phyloP scores from a whole-genome alignment of 495 filamentous ascomycete genomes.

The Bryoglossum gracile region DNA sequence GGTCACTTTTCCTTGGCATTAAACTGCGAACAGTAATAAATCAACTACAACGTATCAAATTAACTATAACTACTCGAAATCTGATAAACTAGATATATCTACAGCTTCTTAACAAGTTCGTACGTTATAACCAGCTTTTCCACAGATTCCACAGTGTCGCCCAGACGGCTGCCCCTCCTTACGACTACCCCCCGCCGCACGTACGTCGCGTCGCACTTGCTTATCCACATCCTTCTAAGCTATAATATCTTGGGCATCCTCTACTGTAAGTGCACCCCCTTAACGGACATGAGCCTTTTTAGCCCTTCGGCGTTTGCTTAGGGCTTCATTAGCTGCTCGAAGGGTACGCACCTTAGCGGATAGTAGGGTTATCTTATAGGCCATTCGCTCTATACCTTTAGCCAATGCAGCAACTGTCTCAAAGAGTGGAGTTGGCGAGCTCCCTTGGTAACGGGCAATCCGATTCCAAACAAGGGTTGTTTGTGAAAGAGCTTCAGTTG shows the following conservation, averaged over 20 bases:
- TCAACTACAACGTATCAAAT: neutral
- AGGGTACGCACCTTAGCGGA: constrained; percentile 11
- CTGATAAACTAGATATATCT: too few species aligned
- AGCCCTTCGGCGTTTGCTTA: constrained; percentile 23
- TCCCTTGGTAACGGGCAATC: constrained; percentile 21
- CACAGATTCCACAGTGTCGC: neutral
- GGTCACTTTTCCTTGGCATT: neutral
- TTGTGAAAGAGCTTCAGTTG: constrained; percentile 16
- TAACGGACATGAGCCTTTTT: constrained; percentile 18
- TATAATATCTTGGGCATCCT: constrained; percentile 18
- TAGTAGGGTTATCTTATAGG: constrained; percentile 15
- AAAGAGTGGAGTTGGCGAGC: constrained; percentile 21
- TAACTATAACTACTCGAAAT: too few species aligned
- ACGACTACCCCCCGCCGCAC: constrained; percentile 1
- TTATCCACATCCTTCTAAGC: constrained; percentile 12
- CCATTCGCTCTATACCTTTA: constrained; percentile 15
- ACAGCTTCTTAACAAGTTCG: too few species aligned
- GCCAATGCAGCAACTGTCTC: constrained; percentile 10
- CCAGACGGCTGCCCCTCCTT: neutral
- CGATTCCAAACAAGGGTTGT: constrained; percentile 10
- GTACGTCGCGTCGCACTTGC: constrained; percentile 5
- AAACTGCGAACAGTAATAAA: neutral
- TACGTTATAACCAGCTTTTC: too few species aligned
- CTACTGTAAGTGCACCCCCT: constrained; percentile 16
- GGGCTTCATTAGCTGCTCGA: constrained; percentile 20